These are phyloP conservation scores for Suillus lakei DNA, from an alignment of 768 basidiomycete species.

Conservation along the genomic window DNA sequence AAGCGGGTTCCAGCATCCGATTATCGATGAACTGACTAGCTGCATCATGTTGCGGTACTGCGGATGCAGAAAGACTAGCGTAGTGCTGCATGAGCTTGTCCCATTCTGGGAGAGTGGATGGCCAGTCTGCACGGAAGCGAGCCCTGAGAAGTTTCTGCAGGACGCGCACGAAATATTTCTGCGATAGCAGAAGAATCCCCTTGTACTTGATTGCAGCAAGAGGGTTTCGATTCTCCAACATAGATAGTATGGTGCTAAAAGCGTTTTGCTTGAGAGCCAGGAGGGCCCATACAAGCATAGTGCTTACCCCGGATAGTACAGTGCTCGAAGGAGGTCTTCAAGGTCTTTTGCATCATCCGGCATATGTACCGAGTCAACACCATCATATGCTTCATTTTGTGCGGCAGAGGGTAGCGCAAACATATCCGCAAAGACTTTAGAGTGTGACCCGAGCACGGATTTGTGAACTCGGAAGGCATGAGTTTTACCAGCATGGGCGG, in stretches of 20 bases:
- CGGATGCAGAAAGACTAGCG: neutral
- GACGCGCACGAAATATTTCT: constrained; percentile 41
- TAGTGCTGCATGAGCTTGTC: constrained; percentile 13
- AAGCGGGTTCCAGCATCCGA: constrained; percentile 22
- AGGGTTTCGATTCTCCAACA: constrained; percentile 6
- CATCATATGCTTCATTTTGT: constrained; percentile 17
- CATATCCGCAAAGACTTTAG: constrained; percentile 37
- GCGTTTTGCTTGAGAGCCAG: constrained; percentile 2
- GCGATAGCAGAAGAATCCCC: constrained; percentile 33
- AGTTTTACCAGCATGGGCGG: constrained; percentile 1
- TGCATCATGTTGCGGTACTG: neutral
- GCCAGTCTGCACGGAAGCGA: constrained; percentile 41
- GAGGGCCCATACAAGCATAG: constrained; percentile 5
- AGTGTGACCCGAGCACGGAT: constrained; percentile 28
- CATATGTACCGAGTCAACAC: constrained; percentile 16
- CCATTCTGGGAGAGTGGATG: constrained; percentile 30
- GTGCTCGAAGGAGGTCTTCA: constrained; percentile 11
- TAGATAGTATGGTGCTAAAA: constrained; percentile 6
- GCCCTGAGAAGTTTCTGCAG: constrained; percentile 36
- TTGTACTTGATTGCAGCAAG: constrained; percentile 22
- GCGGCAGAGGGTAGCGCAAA: constrained; percentile 16
- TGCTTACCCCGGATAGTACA: constrained; percentile 16
- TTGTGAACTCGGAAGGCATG: constrained; percentile 37
- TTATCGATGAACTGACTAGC: constrained; percentile 7
- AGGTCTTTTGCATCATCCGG: constrained; percentile 18